Evolutionary conservation across 768 basidiomycete species (phyloP).

Genomic region (Dentipellis sp.): DNA sequence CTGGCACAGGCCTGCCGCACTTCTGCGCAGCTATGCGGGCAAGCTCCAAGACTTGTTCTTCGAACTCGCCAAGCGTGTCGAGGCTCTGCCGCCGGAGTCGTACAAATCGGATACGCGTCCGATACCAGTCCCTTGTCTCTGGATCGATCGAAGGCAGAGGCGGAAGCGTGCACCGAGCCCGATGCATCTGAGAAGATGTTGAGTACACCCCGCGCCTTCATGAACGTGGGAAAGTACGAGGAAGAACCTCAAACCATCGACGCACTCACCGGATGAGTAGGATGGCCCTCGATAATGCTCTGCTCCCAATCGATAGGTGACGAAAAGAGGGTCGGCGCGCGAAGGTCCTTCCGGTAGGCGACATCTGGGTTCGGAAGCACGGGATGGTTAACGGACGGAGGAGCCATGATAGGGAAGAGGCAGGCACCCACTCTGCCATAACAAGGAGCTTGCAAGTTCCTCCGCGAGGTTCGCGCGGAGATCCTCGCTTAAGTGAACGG

Average conservation of each 20-base stretch:
- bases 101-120: constrained; percentile 40
- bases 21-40: constrained; percentile 24
- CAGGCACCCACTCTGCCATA: constrained; percentile 33
- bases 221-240: constrained; percentile 2
- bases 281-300: constrained; percentile 48
- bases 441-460: constrained; percentile 34
- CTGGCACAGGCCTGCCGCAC: constrained; percentile 20
- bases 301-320: constrained; percentile 47
- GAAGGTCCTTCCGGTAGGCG: too few species aligned
- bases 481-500: constrained; percentile 24
- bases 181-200: constrained; percentile 37
- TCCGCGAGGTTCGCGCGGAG: constrained; percentile 27
- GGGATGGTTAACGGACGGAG: too few species aligned
- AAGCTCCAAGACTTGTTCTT: constrained; percentile 24
- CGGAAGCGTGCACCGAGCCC: constrained; percentile 32
- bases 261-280: constrained; percentile 43
- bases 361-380: too few species aligned
- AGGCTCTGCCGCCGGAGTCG: constrained; percentile 29
- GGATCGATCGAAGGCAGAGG: constrained; percentile 8
- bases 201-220: neutral
- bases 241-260: neutral
- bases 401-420: too few species aligned
- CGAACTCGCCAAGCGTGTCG: constrained; percentile 35
- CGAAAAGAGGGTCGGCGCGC: constrained; percentile 28
- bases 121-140: constrained; percentile 36